Conservation (phyloP, 2,329 filamentous ascomycete species). For the Ilyonectria destructans region DNA sequence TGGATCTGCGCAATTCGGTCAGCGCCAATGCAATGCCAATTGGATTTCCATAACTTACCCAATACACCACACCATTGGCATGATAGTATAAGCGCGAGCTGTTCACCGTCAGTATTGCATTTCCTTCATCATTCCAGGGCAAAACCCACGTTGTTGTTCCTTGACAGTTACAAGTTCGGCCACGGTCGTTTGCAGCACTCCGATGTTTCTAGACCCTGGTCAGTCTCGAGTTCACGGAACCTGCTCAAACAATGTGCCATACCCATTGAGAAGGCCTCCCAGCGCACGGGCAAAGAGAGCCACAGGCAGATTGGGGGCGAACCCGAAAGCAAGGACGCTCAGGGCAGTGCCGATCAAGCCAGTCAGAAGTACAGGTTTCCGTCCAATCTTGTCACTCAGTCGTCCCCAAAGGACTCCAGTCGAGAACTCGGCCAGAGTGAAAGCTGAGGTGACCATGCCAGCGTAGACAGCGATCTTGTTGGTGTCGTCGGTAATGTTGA, state of each 20-base stretch:
- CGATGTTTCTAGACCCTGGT: slow-evolving; percentile 80
- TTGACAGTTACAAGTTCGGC: slow-evolving; percentile 94
- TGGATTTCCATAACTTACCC: slow-evolving; percentile 70
- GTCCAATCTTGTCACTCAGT: slow-evolving; percentile 91
- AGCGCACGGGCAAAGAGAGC: slow-evolving; percentile 91
- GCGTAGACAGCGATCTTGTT: slow-evolving; percentile 91
- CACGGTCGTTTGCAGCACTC: slow-evolving; percentile 94
- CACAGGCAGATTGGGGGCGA: slow-evolving; percentile 85
- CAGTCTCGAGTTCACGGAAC: slow-evolving; percentile 26
- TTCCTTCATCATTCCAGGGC: background rate
- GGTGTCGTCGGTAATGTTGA: slow-evolving; percentile 85
- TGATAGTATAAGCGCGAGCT: slow-evolving; percentile 96
- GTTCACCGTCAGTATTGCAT: slow-evolving; percentile 46
- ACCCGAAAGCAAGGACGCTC: slow-evolving; percentile 94
- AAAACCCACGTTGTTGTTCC: slow-evolving; percentile 86
- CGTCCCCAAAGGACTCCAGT: slow-evolving; percentile 95
- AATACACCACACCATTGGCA: slow-evolving; percentile 98
- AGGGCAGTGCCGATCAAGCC: slow-evolving; percentile 93
- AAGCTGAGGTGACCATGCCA: slow-evolving; percentile 96
- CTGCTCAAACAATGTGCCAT: slow-evolving; percentile 56
- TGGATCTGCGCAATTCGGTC: slow-evolving; percentile 74
- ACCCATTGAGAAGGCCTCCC: slow-evolving; percentile 94
- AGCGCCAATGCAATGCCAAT: slow-evolving; percentile 35
- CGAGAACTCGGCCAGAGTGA: slow-evolving; percentile 95
- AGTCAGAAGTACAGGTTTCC: slow-evolving; percentile 91